Evolutionary conservation across 176 grass and related monocot genomes (phyloP).

Genomic region (Lolium perenne): DNA sequence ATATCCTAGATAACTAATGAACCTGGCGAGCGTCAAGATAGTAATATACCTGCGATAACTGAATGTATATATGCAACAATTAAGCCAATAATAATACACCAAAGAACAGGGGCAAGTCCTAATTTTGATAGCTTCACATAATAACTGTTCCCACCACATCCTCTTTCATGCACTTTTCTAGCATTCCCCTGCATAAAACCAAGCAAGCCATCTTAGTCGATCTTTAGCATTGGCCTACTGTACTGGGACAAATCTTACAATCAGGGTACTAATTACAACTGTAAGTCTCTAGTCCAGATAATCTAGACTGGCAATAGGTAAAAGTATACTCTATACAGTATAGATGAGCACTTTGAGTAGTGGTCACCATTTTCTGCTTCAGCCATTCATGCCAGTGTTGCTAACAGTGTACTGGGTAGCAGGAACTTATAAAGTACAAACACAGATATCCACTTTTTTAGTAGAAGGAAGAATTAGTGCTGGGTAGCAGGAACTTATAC

Average conservation of each 20-base stretch:
- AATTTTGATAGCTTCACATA: slow-evolving; percentile 80
- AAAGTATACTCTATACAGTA: slow-evolving; percentile 27
- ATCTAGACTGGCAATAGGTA: slow-evolving; percentile 15
- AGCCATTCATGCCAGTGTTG: neutral
- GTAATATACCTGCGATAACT: slow-evolving; percentile 77
- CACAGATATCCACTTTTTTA: neutral
- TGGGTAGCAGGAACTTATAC: neutral
- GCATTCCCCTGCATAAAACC: slow-evolving; percentile 83
- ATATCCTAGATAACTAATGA: slow-evolving; percentile 28
- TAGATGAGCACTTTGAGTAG: slow-evolving; percentile 12
- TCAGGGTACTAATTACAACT: slow-evolving; percentile 17
- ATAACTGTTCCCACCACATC: slow-evolving; percentile 58
- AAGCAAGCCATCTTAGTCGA: slow-evolving; percentile 27
- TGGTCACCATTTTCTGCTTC: slow-evolving; percentile 11
- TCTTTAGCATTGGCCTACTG: neutral
- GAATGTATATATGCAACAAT: slow-evolving; percentile 78
- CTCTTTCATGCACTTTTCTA: slow-evolving; percentile 83
- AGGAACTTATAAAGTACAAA: too few species aligned
- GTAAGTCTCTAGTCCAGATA: neutral
- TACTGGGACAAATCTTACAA: slow-evolving; percentile 22
- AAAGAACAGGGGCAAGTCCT: slow-evolving; percentile 86
- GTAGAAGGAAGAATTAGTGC: slow-evolving; percentile 1
- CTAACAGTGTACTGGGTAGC: neutral
- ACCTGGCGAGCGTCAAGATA: slow-evolving; percentile 21
- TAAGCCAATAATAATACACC: slow-evolving; percentile 76